These are phyloP conservation scores for Alternaria brassicae DNA, from an alignment of 2,329 filamentous ascomycete genomes.

Conservation along the genomic window DNA sequence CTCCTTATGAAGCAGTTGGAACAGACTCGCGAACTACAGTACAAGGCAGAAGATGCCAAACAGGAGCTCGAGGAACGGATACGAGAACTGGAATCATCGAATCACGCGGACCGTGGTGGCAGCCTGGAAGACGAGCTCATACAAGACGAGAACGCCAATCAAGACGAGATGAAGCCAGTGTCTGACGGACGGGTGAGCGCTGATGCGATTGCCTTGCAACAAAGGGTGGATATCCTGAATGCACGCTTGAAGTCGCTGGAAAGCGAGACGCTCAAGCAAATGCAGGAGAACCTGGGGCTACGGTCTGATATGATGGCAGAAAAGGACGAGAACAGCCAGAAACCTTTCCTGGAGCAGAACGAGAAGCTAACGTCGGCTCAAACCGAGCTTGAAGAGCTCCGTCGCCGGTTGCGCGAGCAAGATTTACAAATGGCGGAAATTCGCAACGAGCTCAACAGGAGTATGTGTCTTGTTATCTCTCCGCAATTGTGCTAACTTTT, in stretches of 20 bases:
- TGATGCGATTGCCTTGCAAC: constrained; percentile 49
- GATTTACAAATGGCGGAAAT: constrained; percentile 47
- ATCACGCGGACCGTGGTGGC: constrained; percentile 34
- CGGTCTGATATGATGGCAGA: constrained; percentile 48
- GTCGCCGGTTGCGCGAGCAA: constrained; percentile 44
- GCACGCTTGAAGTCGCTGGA: constrained; percentile 49
- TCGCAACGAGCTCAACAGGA: constrained; percentile 47
- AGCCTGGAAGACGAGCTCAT: constrained; percentile 53
- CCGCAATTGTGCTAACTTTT: constrained; percentile 1
- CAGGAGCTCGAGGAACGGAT: constrained; percentile 56
- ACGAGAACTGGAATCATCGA: constrained; percentile 51
- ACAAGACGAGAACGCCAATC: constrained; percentile 40
- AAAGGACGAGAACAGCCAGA: constrained; percentile 46
- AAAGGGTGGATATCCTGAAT: constrained; percentile 50
- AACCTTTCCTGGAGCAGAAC: constrained; percentile 50
- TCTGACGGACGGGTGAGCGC: constrained; percentile 38
- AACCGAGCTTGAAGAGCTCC: constrained; percentile 46
- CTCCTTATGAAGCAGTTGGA: constrained; percentile 57
- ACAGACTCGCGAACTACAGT: constrained; percentile 56
- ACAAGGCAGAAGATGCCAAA: constrained; percentile 57
- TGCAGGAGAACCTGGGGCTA: constrained; percentile 51
- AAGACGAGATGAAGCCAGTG: constrained; percentile 26
- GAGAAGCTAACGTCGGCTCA: constrained; percentile 47
- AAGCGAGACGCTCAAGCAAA: constrained; percentile 51
- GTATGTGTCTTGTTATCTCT: constrained; percentile 15